Base-by-base conservation (phyloP, 2,329 filamentous ascomycete species). In the Rutstroemia sydowiana region DNA sequence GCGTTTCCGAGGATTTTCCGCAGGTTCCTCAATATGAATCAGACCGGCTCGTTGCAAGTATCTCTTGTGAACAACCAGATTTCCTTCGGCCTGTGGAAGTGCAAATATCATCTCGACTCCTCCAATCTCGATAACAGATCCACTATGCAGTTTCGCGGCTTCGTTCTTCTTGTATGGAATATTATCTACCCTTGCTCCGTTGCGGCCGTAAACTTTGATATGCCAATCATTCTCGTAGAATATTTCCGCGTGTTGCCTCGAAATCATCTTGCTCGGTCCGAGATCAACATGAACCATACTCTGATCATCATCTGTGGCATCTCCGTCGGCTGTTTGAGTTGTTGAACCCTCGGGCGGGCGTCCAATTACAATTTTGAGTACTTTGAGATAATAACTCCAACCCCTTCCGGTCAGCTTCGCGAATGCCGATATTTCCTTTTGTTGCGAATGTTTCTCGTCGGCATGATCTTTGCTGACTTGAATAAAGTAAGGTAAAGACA, bases 21-120 rank as follows among this genome's bases (percentile, higher is more conserved):
- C 53, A 14, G 54, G 53, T 13, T 55, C 52, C 21, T 63, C 64
- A 14, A 43, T 58, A 54, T 58, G 64, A 44, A 70, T 67, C 30
- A 83, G 71, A 23, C 81, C 77, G 30, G 85, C 84, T 42, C 87
- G 82, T 60, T 87, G 79, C 14, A 87, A 77, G 64, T 86, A 90
- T 62, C 72, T 79, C 20, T 77, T 77, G 63, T 87, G 80, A 55
- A 95, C 83, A 43, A 79, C 75, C 23, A 90, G 75, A 21, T 81
- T 79, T 51, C 73, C 75, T 42, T 81, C 75, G 59, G 87, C 84
- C 21, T 81, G 82, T 0, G 93, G 92, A n/a, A 95, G 80, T 44
- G 96, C 88, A 69, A 98, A 98, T 76, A 97, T 92, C 93, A 98
- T 98, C 72, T 98, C 92, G 1, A 93, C 87, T 48, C 88, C 88